Base-by-base conservation (phyloP, 352 stramenopile genomes). In the Thraustotheca clavata region DNA sequence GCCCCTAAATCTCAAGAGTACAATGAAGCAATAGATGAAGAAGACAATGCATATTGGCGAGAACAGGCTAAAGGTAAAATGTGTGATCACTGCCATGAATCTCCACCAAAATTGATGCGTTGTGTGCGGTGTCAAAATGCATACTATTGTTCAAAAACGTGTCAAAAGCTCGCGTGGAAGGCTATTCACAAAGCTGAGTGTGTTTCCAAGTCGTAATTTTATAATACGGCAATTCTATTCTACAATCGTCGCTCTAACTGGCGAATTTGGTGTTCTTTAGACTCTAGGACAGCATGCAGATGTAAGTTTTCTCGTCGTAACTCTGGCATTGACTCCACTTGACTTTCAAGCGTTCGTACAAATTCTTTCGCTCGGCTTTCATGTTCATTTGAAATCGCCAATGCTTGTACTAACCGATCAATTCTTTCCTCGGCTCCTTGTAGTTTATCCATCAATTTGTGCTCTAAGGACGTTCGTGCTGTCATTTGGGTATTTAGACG, bases 141-240 rank as follows among this genome's bases (percentile, higher is more conserved):
- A 18, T 75, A 77, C 46, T 94, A 94, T 63, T 94, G 84, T 70
- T 94, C 84, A 3, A 75, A 81, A n/a, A 78, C 83, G 8, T 94
- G 84, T 67, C 84, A 94, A 66, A 87, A 86, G 65, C 67, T 65
- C 0, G 84, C 79, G 4, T 94, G 84, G 84, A 86, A 76, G 63
- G 50, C 43, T 31, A 52, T 89, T 14, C 84, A 91, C 67, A 94
- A 94, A 67, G 79, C 68, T 31, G 46, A 89, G 24, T 94, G 82
- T 47, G 36, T 33, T n/a, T 32, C 36, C 14, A 22, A 24, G 9
- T 14, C 18, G 18, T 65, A 65, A 27, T 46, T 55, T 11, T n/a
- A 47, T 47, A 47, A 4, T 27, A 4, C 4, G 27, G 27, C 39
- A 4, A n/a, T 52, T 20, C 43, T 52, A 52, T 18, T 52, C 24